These are phyloP conservation scores for Aspergillus sp. DNA, from an alignment of 2,329 filamentous ascomycete genomes.

Conservation along the genomic window DNA sequence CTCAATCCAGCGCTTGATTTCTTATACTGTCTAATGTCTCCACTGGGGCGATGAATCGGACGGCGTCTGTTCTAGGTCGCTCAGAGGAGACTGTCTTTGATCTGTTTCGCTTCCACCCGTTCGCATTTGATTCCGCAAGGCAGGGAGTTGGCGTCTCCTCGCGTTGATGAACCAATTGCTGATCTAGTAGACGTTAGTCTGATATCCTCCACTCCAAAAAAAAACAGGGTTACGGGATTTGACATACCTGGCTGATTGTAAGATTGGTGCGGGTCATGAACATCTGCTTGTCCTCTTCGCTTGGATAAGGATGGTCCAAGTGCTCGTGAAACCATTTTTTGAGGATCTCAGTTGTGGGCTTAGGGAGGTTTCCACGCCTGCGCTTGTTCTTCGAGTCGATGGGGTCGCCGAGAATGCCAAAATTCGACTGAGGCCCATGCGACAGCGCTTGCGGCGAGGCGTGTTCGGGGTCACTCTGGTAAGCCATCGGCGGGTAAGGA, in stretches of 20 bases:
- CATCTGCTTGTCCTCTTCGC: slow-evolving; percentile 82
- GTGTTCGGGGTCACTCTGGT: slow-evolving; percentile 34
- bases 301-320: slow-evolving; percentile 78
- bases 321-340: slow-evolving; percentile 78
- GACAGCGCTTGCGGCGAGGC: slow-evolving; percentile 29
- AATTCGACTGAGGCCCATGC: slow-evolving; percentile 36
- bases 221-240: background rate
- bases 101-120: slow-evolving; percentile 31
- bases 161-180: slow-evolving; percentile 58
- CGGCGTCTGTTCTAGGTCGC: slow-evolving; percentile 32
- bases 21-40: background rate
- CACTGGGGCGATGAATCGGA: slow-evolving; percentile 30
- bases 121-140: slow-evolving; percentile 46
- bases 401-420: slow-evolving; percentile 38
- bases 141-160: slow-evolving; percentile 48
- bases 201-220: no score
- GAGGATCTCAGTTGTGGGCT: slow-evolving; percentile 80
- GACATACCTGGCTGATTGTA: slow-evolving; percentile 64
- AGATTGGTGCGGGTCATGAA: slow-evolving; percentile 74
- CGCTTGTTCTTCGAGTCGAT: slow-evolving; percentile 47
- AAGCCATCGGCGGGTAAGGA: slow-evolving; percentile 28
- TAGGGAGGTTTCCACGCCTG: slow-evolving; percentile 83
- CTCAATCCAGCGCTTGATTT: background rate
- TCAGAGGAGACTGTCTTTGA: slow-evolving; percentile 36
- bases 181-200: slow-evolving; percentile 34